These are phyloP conservation scores for Alternaria brassicae DNA, from an alignment of 2,329 filamentous ascomycete genomes.

Conservation along the genomic window DNA sequence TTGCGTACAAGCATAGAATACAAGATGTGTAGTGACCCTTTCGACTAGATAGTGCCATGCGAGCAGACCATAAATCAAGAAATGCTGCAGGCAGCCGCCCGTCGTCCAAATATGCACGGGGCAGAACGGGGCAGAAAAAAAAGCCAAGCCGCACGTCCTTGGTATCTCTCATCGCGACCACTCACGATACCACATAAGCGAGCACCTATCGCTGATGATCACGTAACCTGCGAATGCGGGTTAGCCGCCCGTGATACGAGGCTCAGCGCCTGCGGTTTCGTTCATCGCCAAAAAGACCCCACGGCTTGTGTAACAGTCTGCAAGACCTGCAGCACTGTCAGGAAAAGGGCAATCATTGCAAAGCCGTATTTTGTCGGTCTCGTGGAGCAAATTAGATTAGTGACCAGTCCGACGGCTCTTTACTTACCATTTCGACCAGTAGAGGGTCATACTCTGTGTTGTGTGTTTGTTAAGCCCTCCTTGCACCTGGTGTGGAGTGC, in stretches of 20 bases:
- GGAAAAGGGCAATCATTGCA: slow-evolving; percentile 27
- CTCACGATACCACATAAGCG: slow-evolving; percentile 1
- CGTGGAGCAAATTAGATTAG: background rate
- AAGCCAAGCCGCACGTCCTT: background rate
- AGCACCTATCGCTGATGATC: background rate
- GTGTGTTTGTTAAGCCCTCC: background rate
- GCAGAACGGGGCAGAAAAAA: background rate
- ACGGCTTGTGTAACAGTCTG: slow-evolving; percentile 29
- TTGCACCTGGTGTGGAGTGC: background rate
- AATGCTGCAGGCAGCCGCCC: background rate
- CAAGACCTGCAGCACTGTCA: slow-evolving; percentile 27
- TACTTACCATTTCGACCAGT: slow-evolving; percentile 16
- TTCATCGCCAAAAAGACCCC: slow-evolving; percentile 22
- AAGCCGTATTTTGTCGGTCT: slow-evolving; percentile 16
- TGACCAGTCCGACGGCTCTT: background rate
- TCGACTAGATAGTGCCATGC: background rate
- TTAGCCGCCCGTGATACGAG: background rate
- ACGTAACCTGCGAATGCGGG: background rate
- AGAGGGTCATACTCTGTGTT: background rate
- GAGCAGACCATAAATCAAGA: background rate
- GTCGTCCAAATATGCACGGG: background rate
- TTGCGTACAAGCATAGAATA: background rate
- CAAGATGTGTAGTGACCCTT: background rate
- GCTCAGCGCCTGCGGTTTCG: background rate
- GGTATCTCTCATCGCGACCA: background rate